These are phyloP conservation scores for Trichoderma erinaceum DNA, from an alignment of 495 filamentous ascomycete genomes.

Conservation along the genomic window DNA sequence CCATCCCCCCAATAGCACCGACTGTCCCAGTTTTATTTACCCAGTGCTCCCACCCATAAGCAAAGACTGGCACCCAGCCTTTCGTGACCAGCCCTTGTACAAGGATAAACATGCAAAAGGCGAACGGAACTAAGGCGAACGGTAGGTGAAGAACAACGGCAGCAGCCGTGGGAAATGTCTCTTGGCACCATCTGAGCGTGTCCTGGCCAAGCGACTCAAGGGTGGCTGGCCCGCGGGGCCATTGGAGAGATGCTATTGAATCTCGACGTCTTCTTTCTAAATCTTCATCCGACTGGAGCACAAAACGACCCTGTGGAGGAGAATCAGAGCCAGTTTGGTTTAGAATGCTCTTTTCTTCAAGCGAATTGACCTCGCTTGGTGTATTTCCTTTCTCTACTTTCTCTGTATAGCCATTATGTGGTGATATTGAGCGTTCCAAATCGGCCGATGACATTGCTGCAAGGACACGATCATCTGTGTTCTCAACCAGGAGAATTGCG, in stretches of 20 bases:
- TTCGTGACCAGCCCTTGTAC: constrained; percentile 61
- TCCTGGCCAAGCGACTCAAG: constrained; percentile 42
- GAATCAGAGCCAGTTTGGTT: not conserved
- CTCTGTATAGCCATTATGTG: not conserved
- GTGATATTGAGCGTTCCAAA: not conserved
- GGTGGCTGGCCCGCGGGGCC: constrained; percentile 25
- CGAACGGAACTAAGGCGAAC: constrained; percentile 57
- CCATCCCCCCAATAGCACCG: constrained; percentile 61
- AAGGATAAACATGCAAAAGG: constrained; percentile 62
- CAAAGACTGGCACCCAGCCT: constrained; percentile 62
- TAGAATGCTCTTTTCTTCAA: not conserved
- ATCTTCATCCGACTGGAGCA: not conserved
- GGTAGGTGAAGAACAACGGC: constrained; percentile 55
- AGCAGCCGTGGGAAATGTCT: constrained; percentile 60
- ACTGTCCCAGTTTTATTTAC: constrained; percentile 58
- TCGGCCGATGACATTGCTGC: not conserved
- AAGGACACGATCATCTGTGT: not conserved
- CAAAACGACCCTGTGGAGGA: not conserved
- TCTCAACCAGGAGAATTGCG: not conserved
- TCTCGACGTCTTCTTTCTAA: not conserved
- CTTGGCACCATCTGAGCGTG: constrained; percentile 48
- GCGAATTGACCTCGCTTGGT: not conserved
- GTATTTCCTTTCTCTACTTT: not conserved
- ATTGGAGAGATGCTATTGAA: not conserved
- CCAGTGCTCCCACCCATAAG: constrained; percentile 62